Conservation (phyloP, 2,329 filamentous ascomycete species). For the Scleromitrula shiraiana region DNA sequence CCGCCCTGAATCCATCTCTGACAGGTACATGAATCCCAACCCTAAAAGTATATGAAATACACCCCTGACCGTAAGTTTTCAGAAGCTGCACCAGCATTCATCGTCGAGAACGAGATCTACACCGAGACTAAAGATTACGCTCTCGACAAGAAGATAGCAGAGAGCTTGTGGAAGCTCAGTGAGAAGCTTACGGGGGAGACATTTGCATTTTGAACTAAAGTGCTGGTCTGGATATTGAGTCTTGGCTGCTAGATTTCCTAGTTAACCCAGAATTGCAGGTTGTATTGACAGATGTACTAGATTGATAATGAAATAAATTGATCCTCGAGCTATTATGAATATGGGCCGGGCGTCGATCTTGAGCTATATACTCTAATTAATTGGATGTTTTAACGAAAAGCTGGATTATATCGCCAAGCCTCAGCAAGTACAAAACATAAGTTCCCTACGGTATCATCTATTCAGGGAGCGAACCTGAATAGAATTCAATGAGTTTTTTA, state of each 20-base stretch:
- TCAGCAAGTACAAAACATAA: too few species aligned
- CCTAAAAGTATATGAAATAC: not conserved
- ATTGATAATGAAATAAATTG: not conserved
- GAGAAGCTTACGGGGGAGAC: conserved; percentile 11
- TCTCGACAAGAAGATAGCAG: not conserved
- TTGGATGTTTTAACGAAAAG: too few species aligned
- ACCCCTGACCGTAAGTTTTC: too few species aligned
- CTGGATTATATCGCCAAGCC: too few species aligned
- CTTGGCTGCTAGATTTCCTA: not conserved
- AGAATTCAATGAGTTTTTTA: too few species aligned
- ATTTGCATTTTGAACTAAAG: conserved; percentile 1
- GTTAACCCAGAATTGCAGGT: not conserved
- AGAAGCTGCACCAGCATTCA: not conserved
- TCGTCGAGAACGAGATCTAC: not conserved
- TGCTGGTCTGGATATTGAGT: not conserved
- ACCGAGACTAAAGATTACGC: not conserved
- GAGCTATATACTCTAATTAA: too few species aligned
- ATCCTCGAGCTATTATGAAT: too few species aligned
- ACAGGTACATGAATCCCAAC: not conserved
- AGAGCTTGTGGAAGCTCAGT: conserved; percentile 11
- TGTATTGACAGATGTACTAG: not conserved
- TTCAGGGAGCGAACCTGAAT: too few species aligned
- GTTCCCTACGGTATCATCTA: too few species aligned
- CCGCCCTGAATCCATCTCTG: not conserved
- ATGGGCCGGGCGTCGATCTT: too few species aligned